These are phyloP conservation scores for Circinella umbellata DNA, from an alignment of 371 early-diverging fungal species.

Conservation along the genomic window DNA sequence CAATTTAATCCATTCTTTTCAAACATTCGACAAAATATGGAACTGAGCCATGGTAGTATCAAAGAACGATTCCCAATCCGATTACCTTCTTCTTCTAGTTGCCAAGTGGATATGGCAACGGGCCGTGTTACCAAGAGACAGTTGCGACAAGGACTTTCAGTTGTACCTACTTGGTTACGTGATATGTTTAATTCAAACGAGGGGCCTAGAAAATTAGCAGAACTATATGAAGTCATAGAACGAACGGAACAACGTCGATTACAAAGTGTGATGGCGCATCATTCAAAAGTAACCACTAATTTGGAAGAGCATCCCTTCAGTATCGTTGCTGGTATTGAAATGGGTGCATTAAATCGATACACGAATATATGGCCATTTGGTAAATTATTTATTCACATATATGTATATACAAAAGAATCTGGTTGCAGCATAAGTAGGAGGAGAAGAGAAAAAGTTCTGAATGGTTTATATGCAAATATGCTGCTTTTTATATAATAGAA, in stretches of 20 bases:
- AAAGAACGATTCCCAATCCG: slow-evolving; percentile 39
- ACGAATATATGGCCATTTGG: slow-evolving; percentile 82
- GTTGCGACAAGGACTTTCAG: slow-evolving; percentile 2
- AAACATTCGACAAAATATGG: slow-evolving; percentile 45
- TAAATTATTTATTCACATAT: slow-evolving; percentile 23
- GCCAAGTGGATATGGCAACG: slow-evolving; percentile 26
- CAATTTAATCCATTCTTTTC: slow-evolving; percentile 50
- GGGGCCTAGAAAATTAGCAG: slow-evolving; percentile 41
- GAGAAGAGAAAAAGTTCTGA: no score
- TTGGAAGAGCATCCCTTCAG: slow-evolving; percentile 56
- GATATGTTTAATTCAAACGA: slow-evolving; percentile 25
- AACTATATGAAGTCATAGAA: slow-evolving; percentile 55
- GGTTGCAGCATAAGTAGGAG: neutral
- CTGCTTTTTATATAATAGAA: slow-evolving; percentile 25
- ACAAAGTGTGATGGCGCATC: slow-evolving; percentile 64
- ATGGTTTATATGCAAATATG: neutral
- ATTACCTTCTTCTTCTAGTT: slow-evolving; percentile 19
- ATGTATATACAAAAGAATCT: neutral
- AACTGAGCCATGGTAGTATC: slow-evolving; percentile 34
- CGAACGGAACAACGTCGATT: slow-evolving; percentile 64
- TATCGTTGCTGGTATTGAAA: slow-evolving; percentile 70
- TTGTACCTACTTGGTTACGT: slow-evolving; percentile 36
- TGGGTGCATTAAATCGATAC: slow-evolving; percentile 76
- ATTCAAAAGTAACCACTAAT: slow-evolving; percentile 42
- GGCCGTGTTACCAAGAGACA: slow-evolving; percentile 15